phyloP scores from a whole-genome alignment of 805 yeast genomes.

The Metschnikowia picachoensis region DNA sequence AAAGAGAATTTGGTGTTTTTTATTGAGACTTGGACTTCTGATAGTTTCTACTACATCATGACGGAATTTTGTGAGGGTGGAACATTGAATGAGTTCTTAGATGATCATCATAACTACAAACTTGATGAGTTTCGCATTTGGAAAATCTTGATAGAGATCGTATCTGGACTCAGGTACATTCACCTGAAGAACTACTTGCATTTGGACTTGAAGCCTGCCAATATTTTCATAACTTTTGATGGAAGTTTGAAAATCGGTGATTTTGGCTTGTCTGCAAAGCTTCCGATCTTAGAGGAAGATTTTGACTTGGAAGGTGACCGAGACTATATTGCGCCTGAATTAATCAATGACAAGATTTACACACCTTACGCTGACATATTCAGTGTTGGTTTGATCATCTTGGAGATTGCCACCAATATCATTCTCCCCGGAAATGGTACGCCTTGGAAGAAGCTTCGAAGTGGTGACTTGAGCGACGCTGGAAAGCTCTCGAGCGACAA shows the following conservation, averaged over 20 bases:
- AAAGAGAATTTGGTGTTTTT: slow-evolving; percentile 74
- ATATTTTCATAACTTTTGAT: slow-evolving; percentile 89
- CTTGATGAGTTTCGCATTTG: slow-evolving; percentile 97
- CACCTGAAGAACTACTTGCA: slow-evolving; percentile 76
- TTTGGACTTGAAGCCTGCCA: slow-evolving; percentile 92
- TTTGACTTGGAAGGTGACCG: slow-evolving; percentile 96
- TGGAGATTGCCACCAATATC: slow-evolving; percentile 94
- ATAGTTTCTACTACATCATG: slow-evolving; percentile 79
- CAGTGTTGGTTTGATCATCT: slow-evolving; percentile 88
- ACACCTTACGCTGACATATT: slow-evolving; percentile 93
- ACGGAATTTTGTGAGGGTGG: slow-evolving; percentile 96
- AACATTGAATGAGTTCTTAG: slow-evolving; percentile 72
- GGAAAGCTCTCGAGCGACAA: slow-evolving; percentile 66
- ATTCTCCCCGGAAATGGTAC: slow-evolving; percentile 93
- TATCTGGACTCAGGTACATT: slow-evolving; percentile 74
- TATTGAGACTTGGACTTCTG: slow-evolving; percentile 81
- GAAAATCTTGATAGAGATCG: slow-evolving; percentile 86
- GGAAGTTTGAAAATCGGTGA: slow-evolving; percentile 94
- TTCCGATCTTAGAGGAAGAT: slow-evolving; percentile 60
- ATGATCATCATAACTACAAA: slow-evolving; percentile 65
- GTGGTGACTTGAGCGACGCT: slow-evolving; percentile 94
- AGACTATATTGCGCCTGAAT: slow-evolving; percentile 96
- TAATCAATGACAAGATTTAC: slow-evolving; percentile 75
- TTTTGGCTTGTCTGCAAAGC: slow-evolving; percentile 87
- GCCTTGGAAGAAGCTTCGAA: slow-evolving; percentile 92